Evolutionary conservation across 108 stramenopile genomes (phyloP).

Genomic region (Poteriospumella lacustris): DNA sequence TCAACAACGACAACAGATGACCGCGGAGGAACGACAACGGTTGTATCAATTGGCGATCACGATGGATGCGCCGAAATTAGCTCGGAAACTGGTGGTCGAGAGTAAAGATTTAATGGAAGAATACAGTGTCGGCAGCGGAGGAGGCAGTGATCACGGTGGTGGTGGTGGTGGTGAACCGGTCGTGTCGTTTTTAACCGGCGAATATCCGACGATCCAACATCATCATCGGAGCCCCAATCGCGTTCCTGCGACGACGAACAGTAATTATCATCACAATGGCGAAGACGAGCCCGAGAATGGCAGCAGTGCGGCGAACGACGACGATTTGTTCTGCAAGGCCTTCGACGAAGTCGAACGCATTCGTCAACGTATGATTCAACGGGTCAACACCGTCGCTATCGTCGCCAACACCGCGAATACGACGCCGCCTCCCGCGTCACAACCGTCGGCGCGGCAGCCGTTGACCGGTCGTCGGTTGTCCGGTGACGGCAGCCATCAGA

Average conservation of each 20-base stretch:
- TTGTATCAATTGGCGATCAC: slow-evolving; percentile 1
- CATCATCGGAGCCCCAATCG: neutral
- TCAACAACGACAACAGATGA: neutral
- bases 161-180: neutral
- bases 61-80: slow-evolving; percentile 12
- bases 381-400: no score
- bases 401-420: no score
- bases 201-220: neutral
- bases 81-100: neutral
- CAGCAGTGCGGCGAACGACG: neutral
- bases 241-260: neutral
- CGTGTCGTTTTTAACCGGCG: neutral
- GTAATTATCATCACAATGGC: neutral
- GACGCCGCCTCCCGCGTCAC: no score
- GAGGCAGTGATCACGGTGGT: no score
- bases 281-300: neutral
- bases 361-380: slow-evolving; percentile 13
- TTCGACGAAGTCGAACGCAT: slow-evolving; percentile 15
- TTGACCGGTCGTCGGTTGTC: no score
- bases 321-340: neutral
- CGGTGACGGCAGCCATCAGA: no score
- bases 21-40: neutral
- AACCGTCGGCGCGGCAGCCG: no score
- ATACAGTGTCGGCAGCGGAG: neutral
- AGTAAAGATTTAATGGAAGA: neutral